Conservation (phyloP, 768 basidiomycete species). For the Kwoniella botswanensis region DNA sequence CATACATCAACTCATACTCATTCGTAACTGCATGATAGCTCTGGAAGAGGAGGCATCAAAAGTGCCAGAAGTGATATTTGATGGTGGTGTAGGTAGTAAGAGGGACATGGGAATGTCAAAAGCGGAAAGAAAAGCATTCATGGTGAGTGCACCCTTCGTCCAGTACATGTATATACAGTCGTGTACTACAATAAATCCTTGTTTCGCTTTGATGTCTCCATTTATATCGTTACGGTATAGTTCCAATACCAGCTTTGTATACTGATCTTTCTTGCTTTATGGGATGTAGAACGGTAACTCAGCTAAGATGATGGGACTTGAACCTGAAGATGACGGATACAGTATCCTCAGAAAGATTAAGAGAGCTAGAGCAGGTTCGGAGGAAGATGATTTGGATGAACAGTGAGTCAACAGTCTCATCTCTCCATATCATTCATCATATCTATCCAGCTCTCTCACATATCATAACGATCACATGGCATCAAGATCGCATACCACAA, state of each 20-base stretch:
- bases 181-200: too few relatives aligned
- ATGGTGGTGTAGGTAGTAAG: conserved; percentile 14
- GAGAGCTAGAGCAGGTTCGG: conserved; percentile 18
- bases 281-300: conserved; percentile 48
- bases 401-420: conserved; percentile 28
- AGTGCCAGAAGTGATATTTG: conserved; percentile 55
- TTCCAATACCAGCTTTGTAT: neutral
- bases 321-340: conserved; percentile 22
- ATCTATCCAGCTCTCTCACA: neutral
- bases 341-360: conserved; percentile 29
- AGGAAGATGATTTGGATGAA: conserved; percentile 43
- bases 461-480: too few relatives aligned
- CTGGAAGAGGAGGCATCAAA: neutral
- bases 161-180: neutral
- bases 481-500: too few relatives aligned
- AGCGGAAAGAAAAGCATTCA: conserved; percentile 56
- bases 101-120: conserved; percentile 33
- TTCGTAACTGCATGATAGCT: neutral
- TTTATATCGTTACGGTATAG: too few relatives aligned
- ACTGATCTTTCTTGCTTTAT: neutral
- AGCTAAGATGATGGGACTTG: conserved; percentile 54
- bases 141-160: conserved; percentile 41
- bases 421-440: neutral
- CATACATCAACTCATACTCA: neutral
- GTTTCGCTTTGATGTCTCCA: too few relatives aligned